Evolutionary conservation across 345 rosid genomes (phyloP).

Genomic region (Luvunga scandens): DNA sequence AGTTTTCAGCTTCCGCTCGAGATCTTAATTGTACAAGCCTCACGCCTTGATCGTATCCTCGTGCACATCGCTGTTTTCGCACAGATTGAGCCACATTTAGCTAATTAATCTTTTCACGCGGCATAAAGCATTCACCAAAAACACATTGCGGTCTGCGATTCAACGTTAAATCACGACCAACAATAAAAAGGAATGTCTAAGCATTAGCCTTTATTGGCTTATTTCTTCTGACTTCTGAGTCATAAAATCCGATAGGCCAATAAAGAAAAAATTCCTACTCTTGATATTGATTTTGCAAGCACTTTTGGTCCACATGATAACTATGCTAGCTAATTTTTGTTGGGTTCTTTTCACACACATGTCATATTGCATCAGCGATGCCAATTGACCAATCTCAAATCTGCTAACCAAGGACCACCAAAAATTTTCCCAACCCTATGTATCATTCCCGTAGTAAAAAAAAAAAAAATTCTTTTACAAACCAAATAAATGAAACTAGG

Average conservation of each 20-base stretch:
- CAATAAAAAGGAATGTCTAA: not conserved
- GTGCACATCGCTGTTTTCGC: too few species aligned
- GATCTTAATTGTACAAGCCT: too few species aligned
- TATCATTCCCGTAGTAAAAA: not conserved
- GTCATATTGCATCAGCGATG: slow-evolving; percentile 8
- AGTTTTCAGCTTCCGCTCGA: too few species aligned
- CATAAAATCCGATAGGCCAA: not conserved
- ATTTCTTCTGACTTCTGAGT: not conserved
- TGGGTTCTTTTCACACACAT: slow-evolving; percentile 5
- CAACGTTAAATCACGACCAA: not conserved
- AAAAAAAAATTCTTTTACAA: not conserved
- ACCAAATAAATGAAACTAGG: not conserved
- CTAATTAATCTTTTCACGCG: not conserved
- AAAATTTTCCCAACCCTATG: not conserved
- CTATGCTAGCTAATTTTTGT: not conserved
- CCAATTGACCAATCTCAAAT: not conserved
- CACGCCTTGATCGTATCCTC: not conserved
- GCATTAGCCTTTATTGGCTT: not conserved
- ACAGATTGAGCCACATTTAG: not conserved
- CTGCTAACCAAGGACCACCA: slow-evolving; percentile 16
- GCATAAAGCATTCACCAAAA: not conserved
- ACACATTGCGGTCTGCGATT: not conserved
- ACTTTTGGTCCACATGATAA: slow-evolving; percentile 12
- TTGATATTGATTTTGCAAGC: slow-evolving; percentile 10
- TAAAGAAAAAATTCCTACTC: slow-evolving; percentile 6